Evolutionary conservation across 2,329 filamentous ascomycete species (phyloP), one percentile per base, ranked within the genome.

Genomic region (Trichoderma atrobrunneum): DNA sequence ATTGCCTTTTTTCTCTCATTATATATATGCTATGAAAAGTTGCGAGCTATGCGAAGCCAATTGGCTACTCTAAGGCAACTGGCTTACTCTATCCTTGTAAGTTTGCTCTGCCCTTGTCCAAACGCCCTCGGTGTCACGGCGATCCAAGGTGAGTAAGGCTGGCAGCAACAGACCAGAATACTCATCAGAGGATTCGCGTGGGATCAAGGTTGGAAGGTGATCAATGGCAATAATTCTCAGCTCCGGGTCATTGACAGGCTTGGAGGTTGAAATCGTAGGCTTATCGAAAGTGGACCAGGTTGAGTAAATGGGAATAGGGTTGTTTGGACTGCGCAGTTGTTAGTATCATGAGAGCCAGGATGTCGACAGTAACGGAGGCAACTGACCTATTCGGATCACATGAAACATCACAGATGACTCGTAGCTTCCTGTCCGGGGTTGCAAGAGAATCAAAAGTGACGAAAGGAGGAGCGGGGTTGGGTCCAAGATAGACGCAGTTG

Each of bases 181-280:
- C 43, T 91, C 91, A 82, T 97, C 94, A 48, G 89, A 93, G 26
- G 93, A 90, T 83, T 97, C 94, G 71, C 94, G 87, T 2, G 94
- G 92, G 48, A 97, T 86, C 73, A 97, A 86, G 69, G 89, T 92
- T 6, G 93, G 93, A 71, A 95, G 86, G 79, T 95, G 93, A 80
- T 95, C 92, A 78, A 95, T 95, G 78, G 90, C 92, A 81, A 97
- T 96, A 75, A 97, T 92, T 65, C 88, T 90, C 73, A 97, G 82
- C 12, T 88, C 86, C 0, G 91, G 89, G 65, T 84, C 85, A 57
- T 82, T 77, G 81, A 86, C 78, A 83, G 87, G 70, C 85, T 88
- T 80, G 21, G 93, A 94, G 5, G 28, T 32, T 12, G 64, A 14
- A n/a, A 69, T n/a, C 3, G 57, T 36, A n/a, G 39, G 57, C 6